Base-by-base conservation (phyloP, 306 rosid species). In the Lathyrus sativus region DNA sequence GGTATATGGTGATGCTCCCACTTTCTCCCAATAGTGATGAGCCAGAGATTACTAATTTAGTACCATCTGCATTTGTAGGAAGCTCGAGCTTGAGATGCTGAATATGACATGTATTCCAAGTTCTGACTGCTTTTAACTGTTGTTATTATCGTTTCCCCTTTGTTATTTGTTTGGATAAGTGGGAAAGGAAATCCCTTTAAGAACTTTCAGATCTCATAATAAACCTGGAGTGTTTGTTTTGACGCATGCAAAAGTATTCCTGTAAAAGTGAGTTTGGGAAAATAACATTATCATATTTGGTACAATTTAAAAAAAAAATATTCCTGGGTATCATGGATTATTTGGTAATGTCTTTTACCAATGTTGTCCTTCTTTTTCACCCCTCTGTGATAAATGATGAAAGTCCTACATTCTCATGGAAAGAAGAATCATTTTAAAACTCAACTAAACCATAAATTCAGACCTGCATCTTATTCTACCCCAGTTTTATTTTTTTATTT, bases 1-100 rank as follows among this genome's bases (percentile, higher is more conserved):
- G 91, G 98, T 86, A 82, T 17, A 45, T 41, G 62, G 31, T 35
- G 65, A 69, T 65, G 18, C 72, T 66, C 38, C 58, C 70, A 17
- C 37, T 48, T 5, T 48, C 41, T 62, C 68, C 53, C 67, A 56
- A 17, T 8, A 9, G 50, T 19, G 28, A 63, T 38, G 75, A 51
- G 62, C 60, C 50, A 15, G 29, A 49, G 28, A 77, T 60, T 44
- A 51, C 41, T 65, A 70, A 58, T 33, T 33, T 33, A 33, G 38
- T 33, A 33, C 6, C 57, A 11, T 77, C 65, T 58, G 24, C 37
- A 7, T 60, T 63, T 59, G 35, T 71, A 44, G 26, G 35, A 43
- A 41, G 35, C 44, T 33, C 31, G 59, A 46, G 63, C 69, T 60
- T 44, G 62, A 51, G 48, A 70, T 10, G 45, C 67, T 65, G 74